Evolutionary conservation across 805 yeast species (phyloP).

Genomic region (Debaryomyces tyrocola): DNA sequence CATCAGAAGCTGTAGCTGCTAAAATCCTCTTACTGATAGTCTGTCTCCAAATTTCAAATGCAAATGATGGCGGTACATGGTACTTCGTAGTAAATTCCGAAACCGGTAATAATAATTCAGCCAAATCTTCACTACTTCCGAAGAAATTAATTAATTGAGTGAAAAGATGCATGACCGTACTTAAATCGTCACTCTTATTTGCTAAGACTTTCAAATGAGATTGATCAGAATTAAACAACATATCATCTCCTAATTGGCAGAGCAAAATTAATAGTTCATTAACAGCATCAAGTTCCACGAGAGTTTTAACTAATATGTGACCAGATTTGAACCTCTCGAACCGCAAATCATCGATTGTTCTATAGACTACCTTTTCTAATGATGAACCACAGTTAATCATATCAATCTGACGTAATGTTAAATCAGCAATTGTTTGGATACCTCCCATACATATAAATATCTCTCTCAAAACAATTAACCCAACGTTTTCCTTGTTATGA

Average conservation of each 20-base stretch:
- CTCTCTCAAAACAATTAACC: conserved; percentile 65
- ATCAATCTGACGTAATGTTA: conserved; percentile 63
- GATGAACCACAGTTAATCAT: conserved; percentile 63
- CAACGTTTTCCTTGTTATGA: conserved; percentile 57
- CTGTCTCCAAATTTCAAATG: conserved; percentile 76
- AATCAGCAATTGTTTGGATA: conserved; percentile 63
- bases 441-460: conserved; percentile 77
- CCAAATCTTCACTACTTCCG: conserved; percentile 33
- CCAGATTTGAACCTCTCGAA: conserved; percentile 50
- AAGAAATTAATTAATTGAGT: conserved; percentile 58
- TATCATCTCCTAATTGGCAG: conserved; percentile 45
- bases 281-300: conserved; percentile 45
- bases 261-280: conserved; percentile 69
- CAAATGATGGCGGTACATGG: conserved; percentile 58
- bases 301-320: conserved; percentile 43
- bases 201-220: conserved; percentile 71
- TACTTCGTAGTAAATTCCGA: conserved; percentile 41
- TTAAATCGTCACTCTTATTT: conserved; percentile 69
- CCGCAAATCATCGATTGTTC: conserved; percentile 61
- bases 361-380: conserved; percentile 55
- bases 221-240: conserved; percentile 32
- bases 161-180: conserved; percentile 64
- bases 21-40: conserved; percentile 28
- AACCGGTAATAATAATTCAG: conserved; percentile 38
- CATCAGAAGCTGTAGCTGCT: conserved; percentile 14